phyloP scores from a whole-genome alignment of 305 asterid genomes.

The Solanum aculeatissimum region DNA sequence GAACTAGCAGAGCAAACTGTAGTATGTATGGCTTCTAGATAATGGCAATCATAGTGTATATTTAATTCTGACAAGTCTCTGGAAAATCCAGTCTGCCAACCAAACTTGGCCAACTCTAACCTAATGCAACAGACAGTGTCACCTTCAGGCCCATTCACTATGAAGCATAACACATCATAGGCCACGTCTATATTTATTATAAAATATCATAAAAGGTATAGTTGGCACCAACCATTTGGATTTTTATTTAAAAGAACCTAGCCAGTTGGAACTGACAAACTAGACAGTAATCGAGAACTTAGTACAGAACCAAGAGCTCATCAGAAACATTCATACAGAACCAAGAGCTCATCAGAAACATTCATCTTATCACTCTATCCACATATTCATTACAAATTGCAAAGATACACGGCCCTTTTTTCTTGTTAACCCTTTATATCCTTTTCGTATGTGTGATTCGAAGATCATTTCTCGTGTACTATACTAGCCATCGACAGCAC shows the following conservation, averaged over 20 bases:
- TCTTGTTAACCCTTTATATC: background rate
- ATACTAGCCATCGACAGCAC: background rate
- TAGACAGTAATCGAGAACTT: background rate
- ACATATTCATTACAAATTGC: background rate
- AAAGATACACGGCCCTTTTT: background rate
- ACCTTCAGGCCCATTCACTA: background rate
- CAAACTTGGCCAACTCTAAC: background rate
- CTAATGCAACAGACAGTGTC: background rate
- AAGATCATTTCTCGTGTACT: background rate
- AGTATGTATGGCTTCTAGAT: background rate
- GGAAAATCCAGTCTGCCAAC: background rate
- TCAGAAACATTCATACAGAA: background rate
- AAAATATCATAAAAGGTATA: background rate
- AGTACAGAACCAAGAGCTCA: background rate
- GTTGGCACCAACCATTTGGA: background rate
- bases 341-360: background rate
- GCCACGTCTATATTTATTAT: background rate
- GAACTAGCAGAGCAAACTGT: background rate
- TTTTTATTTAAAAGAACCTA: background rate
- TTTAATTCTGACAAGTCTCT: background rate
- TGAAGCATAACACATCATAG: background rate
- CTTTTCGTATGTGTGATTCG: background rate
- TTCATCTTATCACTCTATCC: background rate
- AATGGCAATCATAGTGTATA: background rate
- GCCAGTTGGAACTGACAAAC: background rate